A percentile compares a stretch with the other conserved stretches of the same genome.
These are phyloP conservation scores for Globisporangium nodosum DNA, from an alignment of 352 stramenopile species.

Conservation along the genomic window DNA sequence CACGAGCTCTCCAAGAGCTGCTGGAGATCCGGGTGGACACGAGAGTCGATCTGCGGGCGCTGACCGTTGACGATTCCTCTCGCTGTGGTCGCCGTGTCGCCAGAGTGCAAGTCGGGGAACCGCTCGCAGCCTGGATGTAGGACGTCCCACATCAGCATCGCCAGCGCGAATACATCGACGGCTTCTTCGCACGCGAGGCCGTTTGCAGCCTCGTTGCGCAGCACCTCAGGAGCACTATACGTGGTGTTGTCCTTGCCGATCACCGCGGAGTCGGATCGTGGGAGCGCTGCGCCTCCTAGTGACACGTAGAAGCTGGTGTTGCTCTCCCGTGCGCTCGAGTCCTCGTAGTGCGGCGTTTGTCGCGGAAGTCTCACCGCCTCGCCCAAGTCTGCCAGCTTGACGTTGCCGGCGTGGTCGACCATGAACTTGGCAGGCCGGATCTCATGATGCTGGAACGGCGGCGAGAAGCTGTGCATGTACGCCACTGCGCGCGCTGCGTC, in stretches of 20 bases:
- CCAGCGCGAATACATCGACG: constrained; percentile 65
- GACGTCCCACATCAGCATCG: constrained; percentile 63
- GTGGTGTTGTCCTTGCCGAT: not conserved
- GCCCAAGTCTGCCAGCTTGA: constrained; percentile 69
- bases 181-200: constrained; percentile 5
- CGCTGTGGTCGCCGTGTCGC: not conserved
- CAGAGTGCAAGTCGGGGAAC: constrained; percentile 37
- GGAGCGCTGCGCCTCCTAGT: not conserved
- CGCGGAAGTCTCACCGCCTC: constrained; percentile 37
- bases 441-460: constrained; percentile 56
- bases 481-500: constrained; percentile 50
- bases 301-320: not conserved
- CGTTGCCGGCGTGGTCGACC: constrained; percentile 33
- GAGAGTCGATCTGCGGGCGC: constrained; percentile 32
- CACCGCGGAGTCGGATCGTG: not conserved
- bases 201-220: not conserved
- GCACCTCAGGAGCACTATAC: too few species aligned
- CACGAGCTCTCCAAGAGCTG: constrained; percentile 53
- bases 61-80: constrained; percentile 24
- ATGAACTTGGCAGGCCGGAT: constrained; percentile 64
- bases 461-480: constrained; percentile 62
- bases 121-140: constrained; percentile 40
- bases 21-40: constrained; percentile 30
- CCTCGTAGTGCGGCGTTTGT: not conserved
- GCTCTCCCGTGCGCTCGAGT: not conserved